Base-by-base conservation (phyloP, 2,329 filamentous ascomycete genomes). In the Botrytis cinerea region DNA sequence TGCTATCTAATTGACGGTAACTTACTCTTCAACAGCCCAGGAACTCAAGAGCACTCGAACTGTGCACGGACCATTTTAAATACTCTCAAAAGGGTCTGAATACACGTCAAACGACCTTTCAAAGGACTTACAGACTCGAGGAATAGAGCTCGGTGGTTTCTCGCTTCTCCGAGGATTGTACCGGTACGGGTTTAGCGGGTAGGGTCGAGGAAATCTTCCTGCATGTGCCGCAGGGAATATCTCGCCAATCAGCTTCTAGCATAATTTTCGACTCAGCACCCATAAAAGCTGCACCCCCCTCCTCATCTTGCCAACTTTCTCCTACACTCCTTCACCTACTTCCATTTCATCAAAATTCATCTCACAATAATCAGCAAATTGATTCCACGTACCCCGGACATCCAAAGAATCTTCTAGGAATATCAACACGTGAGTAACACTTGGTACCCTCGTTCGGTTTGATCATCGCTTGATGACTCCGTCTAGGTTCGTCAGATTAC, bases 391-490 rank as follows among this genome's bases (percentile, higher is more conserved):
- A 76, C 64, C 71, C 77, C 72, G 68, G 75, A 74, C 51, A 71
- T 74, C 70, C 67, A 75, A 72, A 59, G 74, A 74, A 73, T 73
- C 70, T 75, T 60, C 51, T 75, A 74, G 76, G 64, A 73, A 76
- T 75, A 77, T 78, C 73, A 73, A 74, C 78, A 78, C 73, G 75
- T 79, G 76, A 74, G 64, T 62, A 51, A 78, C 73, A 77, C 73
- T 73, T 70, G 77, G 79, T 81, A 80, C 80, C 79, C 80, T 80
- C 78, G 78, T 79, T 78, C 67, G 74, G 69, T 72, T 75, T 54
- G 72, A 60, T 76, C 76, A 78, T 77, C 75, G 76, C 74, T 78
- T 76, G 76, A 71, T 75, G 74, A 69, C 71, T 72, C 72, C 74
- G 69, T 66, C 68, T 51, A 62, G n/a, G 35, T 73, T 77, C 73